Conservation (phyloP, 176 grass and related monocot genomes). For the Eragrostis curvula region DNA sequence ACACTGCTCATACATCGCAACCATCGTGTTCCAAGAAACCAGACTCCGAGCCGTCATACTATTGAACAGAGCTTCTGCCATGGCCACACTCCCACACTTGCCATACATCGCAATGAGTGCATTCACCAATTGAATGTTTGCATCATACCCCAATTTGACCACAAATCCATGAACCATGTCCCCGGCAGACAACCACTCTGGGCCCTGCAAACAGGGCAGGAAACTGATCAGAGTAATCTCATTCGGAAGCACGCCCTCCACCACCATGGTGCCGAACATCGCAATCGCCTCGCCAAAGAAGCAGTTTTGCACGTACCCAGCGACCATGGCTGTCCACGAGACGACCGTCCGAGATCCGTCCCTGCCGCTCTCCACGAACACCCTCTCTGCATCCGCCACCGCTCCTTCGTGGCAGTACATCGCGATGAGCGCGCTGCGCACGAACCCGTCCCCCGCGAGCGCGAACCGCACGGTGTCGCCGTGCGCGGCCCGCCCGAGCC, state of each 20-base stretch:
- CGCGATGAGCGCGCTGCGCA: slow-evolving; percentile 58
- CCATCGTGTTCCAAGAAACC: slow-evolving; percentile 92
- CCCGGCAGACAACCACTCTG: slow-evolving; percentile 46
- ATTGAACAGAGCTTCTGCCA: slow-evolving; percentile 62
- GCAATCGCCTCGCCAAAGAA: slow-evolving; percentile 51
- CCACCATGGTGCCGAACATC: slow-evolving; percentile 65
- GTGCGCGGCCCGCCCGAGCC: slow-evolving; percentile 64
- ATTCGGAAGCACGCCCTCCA: slow-evolving; percentile 51
- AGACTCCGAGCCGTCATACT: slow-evolving; percentile 47
- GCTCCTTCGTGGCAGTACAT: slow-evolving; percentile 80
- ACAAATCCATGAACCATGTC: slow-evolving; percentile 68
- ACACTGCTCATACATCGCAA: slow-evolving; percentile 74
- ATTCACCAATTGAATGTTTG: slow-evolving; percentile 60
- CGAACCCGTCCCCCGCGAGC: slow-evolving; percentile 46
- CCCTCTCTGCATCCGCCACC: slow-evolving; percentile 55
- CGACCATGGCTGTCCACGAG: slow-evolving; percentile 87
- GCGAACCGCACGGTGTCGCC: slow-evolving; percentile 64
- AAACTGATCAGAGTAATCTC: slow-evolving; percentile 84
- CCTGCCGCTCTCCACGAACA: slow-evolving; percentile 53
- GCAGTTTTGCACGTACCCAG: slow-evolving; percentile 72
- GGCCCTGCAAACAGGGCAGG: slow-evolving; percentile 69
- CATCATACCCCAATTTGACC: slow-evolving; percentile 58
- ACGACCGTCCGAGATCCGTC: slow-evolving; percentile 56
- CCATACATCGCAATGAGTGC: slow-evolving; percentile 79
- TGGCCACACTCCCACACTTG: slow-evolving; percentile 45